Evolutionary conservation across 352 stramenopile species (phyloP), one percentile per base, ranked within the genome.

Genomic region (Globisporangium megalacanthum): DNA sequence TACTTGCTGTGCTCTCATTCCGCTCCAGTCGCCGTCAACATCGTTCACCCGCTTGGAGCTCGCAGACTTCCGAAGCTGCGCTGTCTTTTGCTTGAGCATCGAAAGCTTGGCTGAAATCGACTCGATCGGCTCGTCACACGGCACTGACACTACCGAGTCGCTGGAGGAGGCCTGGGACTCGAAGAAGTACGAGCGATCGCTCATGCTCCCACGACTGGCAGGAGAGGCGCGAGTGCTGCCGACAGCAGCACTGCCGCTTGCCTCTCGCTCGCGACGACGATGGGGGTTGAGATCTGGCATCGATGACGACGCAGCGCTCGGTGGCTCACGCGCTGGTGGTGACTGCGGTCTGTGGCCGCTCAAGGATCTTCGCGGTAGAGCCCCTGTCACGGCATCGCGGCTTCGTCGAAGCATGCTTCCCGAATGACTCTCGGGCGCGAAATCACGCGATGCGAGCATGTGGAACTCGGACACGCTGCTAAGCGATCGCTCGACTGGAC

Each of bases 71-170:
- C 72, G 70, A 17, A 87, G 48, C 17, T 82, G 60, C 35, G 65
- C 70, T 3, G 77, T 69, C 65, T 88, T 91, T 47, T 70, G 69
- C 64, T 86, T 89, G 25, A 92, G 65, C 2, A 70, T 61, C 46
- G 68, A 59, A 19, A 92, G 56, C 33, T 88, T 90, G 6, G 77
- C 70, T 2, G 67, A 19, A 36, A 49, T 52, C 6, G 56, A 39
- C 31, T 50, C 48, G 19, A 25, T 55, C 1, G 37, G 17, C 6
- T 17, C 44, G 48, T 39, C 36, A 20, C 39, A 51, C 36, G 10
- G 4, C 13, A 9, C 29, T 9, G 35, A 39, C 35, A 39, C 35
- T 1, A 8, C 35, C 1, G 13, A 36, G 50, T 36, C 33, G 10
- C 22, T 47, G 17, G 14, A 22, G 1, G 42, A 48, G 17, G 25